A percentile compares a stretch with the other conserved stretches of the same genome.
Evolutionary conservation across 345 rosid genomes (phyloP).

Genomic region (Raphanus sativus): DNA sequence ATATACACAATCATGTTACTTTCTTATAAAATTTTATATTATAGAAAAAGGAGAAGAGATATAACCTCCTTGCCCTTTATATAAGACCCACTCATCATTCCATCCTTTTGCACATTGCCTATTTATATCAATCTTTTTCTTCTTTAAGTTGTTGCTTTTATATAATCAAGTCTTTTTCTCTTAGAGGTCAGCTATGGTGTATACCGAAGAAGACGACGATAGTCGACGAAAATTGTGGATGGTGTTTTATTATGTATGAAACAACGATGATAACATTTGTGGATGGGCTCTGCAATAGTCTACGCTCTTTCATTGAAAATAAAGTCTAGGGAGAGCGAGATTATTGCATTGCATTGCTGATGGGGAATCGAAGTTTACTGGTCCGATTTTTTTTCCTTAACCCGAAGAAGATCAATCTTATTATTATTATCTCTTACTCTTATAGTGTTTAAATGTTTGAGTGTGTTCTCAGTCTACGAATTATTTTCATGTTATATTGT

Average conservation of each 20-base stretch:
- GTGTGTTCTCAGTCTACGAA: not conserved
- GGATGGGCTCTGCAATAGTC: constrained; percentile 37
- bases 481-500: not conserved
- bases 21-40: not conserved
- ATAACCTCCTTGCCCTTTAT: constrained; percentile 37
- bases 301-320: constrained; percentile 38
- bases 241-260: constrained; percentile 6
- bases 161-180: constrained; percentile 9
- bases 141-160: constrained; percentile 15
- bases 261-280: not conserved
- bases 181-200: constrained; percentile 27
- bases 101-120: constrained; percentile 34
- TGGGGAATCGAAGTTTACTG: constrained; percentile 44
- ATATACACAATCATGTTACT: constrained; percentile 26
- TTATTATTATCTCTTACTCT: constrained; percentile 19
- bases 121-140: constrained; percentile 7
- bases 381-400: constrained; percentile 42
- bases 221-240: not conserved
- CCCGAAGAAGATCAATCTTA: constrained; percentile 35
- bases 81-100: constrained; percentile 38
- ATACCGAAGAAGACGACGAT: constrained; percentile 27
- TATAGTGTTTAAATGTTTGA: not conserved
- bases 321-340: constrained; percentile 39
- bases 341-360: constrained; percentile 41
- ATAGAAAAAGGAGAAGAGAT: constrained; percentile 1